Evolutionary conservation across 179 eudicot species (phyloP).

Genomic region (Beta lomatogona): DNA sequence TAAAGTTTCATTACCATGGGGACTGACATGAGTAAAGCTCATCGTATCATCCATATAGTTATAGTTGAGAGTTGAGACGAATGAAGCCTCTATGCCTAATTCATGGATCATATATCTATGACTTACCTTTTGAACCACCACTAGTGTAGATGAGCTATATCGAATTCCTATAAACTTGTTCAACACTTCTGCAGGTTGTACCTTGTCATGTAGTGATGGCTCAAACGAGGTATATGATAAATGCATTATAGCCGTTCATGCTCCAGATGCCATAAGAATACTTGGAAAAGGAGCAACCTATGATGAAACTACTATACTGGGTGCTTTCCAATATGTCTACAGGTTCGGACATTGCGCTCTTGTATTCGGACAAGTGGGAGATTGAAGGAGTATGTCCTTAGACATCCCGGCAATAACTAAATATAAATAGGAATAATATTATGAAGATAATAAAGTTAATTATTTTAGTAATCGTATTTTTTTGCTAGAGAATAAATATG

Average conservation of each 20-base stretch:
- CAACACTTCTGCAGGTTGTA: constrained; percentile 55
- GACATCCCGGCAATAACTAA: too few relatives aligned
- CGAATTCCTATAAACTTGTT: background rate
- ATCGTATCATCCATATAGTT: background rate
- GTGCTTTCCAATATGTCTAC: constrained; percentile 85
- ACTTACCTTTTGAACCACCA: too few relatives aligned
- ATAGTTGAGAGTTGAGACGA: background rate
- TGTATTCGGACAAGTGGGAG: too few relatives aligned
- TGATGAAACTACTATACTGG: constrained; percentile 73
- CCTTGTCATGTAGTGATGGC: constrained; percentile 53
- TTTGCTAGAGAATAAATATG: too few relatives aligned
- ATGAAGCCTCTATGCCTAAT: background rate
- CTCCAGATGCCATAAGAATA: constrained; percentile 75
- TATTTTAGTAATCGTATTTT: too few relatives aligned
- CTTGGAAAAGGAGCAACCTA: constrained; percentile 73
- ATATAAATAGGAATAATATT: too few relatives aligned
- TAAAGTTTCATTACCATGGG: background rate
- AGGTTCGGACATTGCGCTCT: too few relatives aligned
- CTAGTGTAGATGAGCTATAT: too few relatives aligned
- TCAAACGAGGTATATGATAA: constrained; percentile 55
- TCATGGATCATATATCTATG: background rate
- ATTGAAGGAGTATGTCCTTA: too few relatives aligned
- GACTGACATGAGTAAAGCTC: background rate
- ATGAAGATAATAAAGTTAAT: too few relatives aligned
- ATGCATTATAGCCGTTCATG: constrained; percentile 81